Evolutionary conservation across 2,329 filamentous ascomycete species (phyloP).

Genomic region (Lecanosticta acicola): DNA sequence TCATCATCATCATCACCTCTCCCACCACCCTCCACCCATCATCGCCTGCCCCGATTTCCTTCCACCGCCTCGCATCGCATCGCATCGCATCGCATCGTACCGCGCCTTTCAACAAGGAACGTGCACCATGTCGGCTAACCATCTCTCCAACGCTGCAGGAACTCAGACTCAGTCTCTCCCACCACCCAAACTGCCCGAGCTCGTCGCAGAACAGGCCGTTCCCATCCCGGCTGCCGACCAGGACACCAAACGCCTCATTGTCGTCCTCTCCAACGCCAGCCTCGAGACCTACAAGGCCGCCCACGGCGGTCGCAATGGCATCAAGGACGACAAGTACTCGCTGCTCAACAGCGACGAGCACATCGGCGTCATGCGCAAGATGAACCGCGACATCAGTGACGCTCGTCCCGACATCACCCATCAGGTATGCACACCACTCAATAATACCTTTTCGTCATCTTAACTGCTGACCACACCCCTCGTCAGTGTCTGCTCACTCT

Average conservation of each 20-base stretch:
- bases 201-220: constrained; percentile 86
- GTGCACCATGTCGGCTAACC: constrained; percentile 30
- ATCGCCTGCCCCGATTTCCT: background rate
- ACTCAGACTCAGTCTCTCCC: constrained; percentile 79
- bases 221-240: constrained; percentile 83
- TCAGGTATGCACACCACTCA: constrained; percentile 58
- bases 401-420: constrained; percentile 96
- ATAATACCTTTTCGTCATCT: constrained; percentile 14
- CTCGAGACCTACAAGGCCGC: constrained; percentile 95
- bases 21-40: background rate
- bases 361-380: constrained; percentile 98
- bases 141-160: constrained; percentile 22
- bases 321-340: constrained; percentile 81
- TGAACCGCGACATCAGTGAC: constrained; percentile 98
- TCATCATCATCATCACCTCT: background rate
- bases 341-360: constrained; percentile 98
- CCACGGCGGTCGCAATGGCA: constrained; percentile 50
- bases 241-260: constrained; percentile 83
- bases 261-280: constrained; percentile 93
- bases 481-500: constrained; percentile 87
- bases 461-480: constrained; percentile 20
- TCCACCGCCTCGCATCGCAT: background rate
- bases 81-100: constrained; percentile 13
- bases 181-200: constrained; percentile 79
- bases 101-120: constrained; percentile 35